Evolutionary conservation across 371 early-diverging fungal genomes (phyloP).

Genomic region (Mucor indicus): DNA sequence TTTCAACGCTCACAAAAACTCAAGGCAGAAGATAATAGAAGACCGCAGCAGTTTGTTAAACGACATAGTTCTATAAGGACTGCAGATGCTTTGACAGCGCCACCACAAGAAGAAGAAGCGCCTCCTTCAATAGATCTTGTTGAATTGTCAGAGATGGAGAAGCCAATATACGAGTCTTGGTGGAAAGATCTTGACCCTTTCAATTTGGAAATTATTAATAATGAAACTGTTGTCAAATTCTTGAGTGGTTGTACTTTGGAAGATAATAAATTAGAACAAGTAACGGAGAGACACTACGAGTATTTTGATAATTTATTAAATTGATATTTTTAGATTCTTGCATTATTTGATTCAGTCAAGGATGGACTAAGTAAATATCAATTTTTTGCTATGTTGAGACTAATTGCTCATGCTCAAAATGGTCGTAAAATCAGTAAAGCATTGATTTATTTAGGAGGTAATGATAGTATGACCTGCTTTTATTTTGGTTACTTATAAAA

Average conservation of each 20-base stretch:
- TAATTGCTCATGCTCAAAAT: constrained; percentile 50
- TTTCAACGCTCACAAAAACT: constrained; percentile 33
- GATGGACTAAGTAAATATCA: constrained; percentile 34
- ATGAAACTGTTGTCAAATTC: constrained; percentile 32
- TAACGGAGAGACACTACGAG: constrained; percentile 12
- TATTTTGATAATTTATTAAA: too few relatives aligned
- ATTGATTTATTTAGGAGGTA: constrained; percentile 45
- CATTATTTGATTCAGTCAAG: constrained; percentile 34
- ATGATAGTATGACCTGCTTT: too few relatives aligned
- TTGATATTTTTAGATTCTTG: constrained; percentile 31
- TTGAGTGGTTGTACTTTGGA: constrained; percentile 34
- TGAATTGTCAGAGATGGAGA: constrained; percentile 35
- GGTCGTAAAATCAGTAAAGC: constrained; percentile 43
- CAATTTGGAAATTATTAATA: constrained; percentile 27
- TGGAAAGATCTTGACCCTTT: constrained; percentile 50
- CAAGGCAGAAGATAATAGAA: constrained; percentile 21
- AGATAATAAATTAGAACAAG: constrained; percentile 38
- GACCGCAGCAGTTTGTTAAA: constrained; percentile 41
- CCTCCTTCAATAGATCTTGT: constrained; percentile 25
- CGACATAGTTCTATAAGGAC: constrained; percentile 9
- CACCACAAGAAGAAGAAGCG: too few relatives aligned
- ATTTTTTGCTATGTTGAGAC: constrained; percentile 45
- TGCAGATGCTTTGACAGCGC: too few relatives aligned
- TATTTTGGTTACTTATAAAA: too few relatives aligned
- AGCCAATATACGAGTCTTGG: constrained; percentile 36